These are phyloP conservation scores for Protomyces arabidopsidicola DNA, from an alignment of 1,139 yeast genomes.

Conservation along the genomic window DNA sequence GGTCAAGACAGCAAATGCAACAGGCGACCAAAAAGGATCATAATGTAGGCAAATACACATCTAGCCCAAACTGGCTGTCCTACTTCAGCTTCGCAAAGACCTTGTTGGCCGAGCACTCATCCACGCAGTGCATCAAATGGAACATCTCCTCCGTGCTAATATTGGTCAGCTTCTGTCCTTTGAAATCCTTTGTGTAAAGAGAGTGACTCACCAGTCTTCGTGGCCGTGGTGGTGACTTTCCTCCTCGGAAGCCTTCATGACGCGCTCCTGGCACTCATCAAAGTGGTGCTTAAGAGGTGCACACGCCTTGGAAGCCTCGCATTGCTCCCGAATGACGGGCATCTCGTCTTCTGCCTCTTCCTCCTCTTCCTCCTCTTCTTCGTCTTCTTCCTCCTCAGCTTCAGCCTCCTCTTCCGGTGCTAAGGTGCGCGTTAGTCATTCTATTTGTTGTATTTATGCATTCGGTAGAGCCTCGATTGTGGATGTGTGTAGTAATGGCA, in stretches of 20 bases:
- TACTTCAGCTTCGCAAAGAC: constrained; percentile 81
- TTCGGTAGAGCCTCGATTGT: too few species aligned
- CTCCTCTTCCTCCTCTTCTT: constrained; percentile 44
- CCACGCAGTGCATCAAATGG: constrained; percentile 78
- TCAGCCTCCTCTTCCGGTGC: not conserved
- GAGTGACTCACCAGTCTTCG: not conserved
- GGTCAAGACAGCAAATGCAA: too few species aligned
- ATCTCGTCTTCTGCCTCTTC: constrained; percentile 46
- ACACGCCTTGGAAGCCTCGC: constrained; percentile 59
- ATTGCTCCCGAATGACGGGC: constrained; percentile 38
- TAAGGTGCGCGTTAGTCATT: not conserved
- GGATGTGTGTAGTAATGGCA: too few species aligned
- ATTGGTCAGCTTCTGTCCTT: not conserved
- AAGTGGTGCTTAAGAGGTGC: constrained; percentile 78
- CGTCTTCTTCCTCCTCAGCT: constrained; percentile 10
- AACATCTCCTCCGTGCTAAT: constrained; percentile 95
- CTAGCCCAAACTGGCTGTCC: constrained; percentile 26
- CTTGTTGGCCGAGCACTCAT: constrained; percentile 89
- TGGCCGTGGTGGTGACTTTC: constrained; percentile 6
- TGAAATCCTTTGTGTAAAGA: not conserved
- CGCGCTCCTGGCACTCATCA: constrained; percentile 93
- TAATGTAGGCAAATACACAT: too few species aligned
- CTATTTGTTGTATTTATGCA: too few species aligned
- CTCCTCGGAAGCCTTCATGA: constrained; percentile 77
- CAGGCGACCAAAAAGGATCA: too few species aligned